Conservation (phyloP, 1,284 basidiomycete genomes). For the Austroboletus sp. region DNA sequence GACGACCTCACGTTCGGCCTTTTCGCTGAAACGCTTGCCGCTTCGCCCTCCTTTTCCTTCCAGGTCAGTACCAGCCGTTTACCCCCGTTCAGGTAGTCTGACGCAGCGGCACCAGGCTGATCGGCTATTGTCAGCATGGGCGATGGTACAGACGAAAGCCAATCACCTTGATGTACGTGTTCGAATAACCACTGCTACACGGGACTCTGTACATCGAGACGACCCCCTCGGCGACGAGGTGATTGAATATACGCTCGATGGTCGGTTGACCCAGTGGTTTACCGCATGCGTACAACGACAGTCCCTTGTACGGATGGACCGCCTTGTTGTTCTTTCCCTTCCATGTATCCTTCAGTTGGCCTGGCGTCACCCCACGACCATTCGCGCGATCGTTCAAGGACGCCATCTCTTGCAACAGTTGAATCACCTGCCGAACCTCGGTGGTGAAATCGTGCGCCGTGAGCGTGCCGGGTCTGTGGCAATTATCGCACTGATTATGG, state of each 20-base stretch:
- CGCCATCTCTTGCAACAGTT: slow-evolving; percentile 48
- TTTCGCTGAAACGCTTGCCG: slow-evolving; percentile 21
- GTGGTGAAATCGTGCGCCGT: slow-evolving; percentile 48
- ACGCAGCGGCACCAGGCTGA: slow-evolving; percentile 23
- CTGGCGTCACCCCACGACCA: slow-evolving; percentile 39
- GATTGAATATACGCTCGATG: slow-evolving; percentile 55
- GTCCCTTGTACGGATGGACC: slow-evolving; percentile 45
- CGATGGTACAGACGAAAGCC: not conserved
- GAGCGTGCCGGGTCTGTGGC: slow-evolving; percentile 43
- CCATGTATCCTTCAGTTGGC: slow-evolving; percentile 53
- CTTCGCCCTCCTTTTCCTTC: slow-evolving; percentile 21
- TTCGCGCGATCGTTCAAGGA: slow-evolving; percentile 10
- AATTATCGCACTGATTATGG: slow-evolving; percentile 68
- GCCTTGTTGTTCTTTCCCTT: slow-evolving; percentile 49
- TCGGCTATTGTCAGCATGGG: slow-evolving; percentile 4
- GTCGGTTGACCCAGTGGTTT: slow-evolving; percentile 43
- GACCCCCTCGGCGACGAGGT: slow-evolving; percentile 42
- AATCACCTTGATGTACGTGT: slow-evolving; percentile 26
- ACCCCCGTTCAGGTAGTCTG: slow-evolving; percentile 19
- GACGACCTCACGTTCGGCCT: slow-evolving; percentile 9
- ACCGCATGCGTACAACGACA: slow-evolving; percentile 52
- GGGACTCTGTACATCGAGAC: slow-evolving; percentile 35
- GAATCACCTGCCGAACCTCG: slow-evolving; percentile 44
- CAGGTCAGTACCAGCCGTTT: slow-evolving; percentile 23
- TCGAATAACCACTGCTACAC: slow-evolving; percentile 32